A percentile compares a stretch with the other conserved stretches of the same genome.
Evolutionary conservation across 2,329 filamentous ascomycete species (phyloP).

Genomic region (Microcera coccophila): DNA sequence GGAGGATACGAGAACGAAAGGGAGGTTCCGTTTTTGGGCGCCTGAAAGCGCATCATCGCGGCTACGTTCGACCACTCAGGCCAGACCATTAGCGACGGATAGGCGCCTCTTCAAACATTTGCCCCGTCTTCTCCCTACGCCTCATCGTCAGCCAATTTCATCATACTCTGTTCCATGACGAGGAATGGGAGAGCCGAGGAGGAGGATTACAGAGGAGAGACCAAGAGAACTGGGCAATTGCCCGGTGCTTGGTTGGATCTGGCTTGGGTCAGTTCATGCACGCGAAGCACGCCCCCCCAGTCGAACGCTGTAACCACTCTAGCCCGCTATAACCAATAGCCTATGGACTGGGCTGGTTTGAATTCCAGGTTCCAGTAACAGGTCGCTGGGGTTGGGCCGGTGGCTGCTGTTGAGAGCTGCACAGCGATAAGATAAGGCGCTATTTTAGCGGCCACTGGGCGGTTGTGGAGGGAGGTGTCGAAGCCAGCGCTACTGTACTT

Average conservation of each 20-base stretch:
- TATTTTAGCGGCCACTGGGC: conserved; percentile 2
- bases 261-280: neutral
- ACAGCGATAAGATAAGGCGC: conserved; percentile 18
- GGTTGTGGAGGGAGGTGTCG: neutral
- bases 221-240: neutral
- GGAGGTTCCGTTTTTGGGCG: neutral
- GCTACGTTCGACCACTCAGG: no score
- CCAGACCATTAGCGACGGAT: no score
- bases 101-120: no score
- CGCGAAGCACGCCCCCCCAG: neutral
- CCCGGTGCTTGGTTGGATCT: neutral
- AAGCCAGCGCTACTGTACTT: no score
- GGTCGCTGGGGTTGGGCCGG: neutral
- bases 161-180: no score
- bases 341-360: neutral
- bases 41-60: no score
- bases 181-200: no score
- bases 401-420: conserved; percentile 3
- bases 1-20: neutral
- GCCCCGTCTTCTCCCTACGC: no score
- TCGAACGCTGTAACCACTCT: neutral
- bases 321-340: neutral
- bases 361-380: neutral
- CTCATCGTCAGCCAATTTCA: no score
- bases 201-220: neutral